Percentiles rank a stretch among this genome's conserved stretches.
Conservation (phyloP, 2,329 filamentous ascomycete genomes). For the Alternaria hordeiaustralica region DNA sequence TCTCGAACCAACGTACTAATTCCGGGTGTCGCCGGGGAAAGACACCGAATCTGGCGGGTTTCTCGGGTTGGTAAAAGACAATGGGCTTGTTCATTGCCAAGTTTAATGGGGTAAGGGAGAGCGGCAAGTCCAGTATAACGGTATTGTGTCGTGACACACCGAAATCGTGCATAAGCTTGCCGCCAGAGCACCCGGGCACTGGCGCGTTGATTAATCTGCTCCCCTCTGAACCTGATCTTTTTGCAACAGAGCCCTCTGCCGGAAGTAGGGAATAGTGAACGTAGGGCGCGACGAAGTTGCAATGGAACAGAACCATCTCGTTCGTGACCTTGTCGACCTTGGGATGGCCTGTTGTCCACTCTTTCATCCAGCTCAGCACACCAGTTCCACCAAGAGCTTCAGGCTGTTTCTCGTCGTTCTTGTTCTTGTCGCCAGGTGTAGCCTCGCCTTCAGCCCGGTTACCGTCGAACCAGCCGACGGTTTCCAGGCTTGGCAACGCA, state of each 20-base stretch:
- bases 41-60: slow-evolving; percentile 68
- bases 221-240: not conserved
- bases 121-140: slow-evolving; percentile 72
- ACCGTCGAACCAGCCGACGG: slow-evolving; percentile 74
- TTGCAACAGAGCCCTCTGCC: slow-evolving; percentile 17
- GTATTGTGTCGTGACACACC: slow-evolving; percentile 69
- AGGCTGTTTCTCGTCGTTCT: slow-evolving; percentile 12
- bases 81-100: slow-evolving; percentile 62
- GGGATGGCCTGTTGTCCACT: slow-evolving; percentile 75
- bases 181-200: slow-evolving; percentile 66
- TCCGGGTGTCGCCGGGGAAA: slow-evolving; percentile 68
- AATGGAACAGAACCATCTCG: slow-evolving; percentile 72
- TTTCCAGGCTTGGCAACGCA: slow-evolving; percentile 68
- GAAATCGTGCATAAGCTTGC: slow-evolving; percentile 81
- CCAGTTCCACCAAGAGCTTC: slow-evolving; percentile 62
- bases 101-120: slow-evolving; percentile 70
- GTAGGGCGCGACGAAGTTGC: slow-evolving; percentile 69
- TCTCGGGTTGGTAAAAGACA: slow-evolving; percentile 65
- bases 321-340: slow-evolving; percentile 69
- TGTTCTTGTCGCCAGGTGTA: slow-evolving; percentile 29
- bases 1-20: slow-evolving; percentile 70
- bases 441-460: slow-evolving; percentile 60
- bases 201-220: slow-evolving; percentile 57
- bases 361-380: slow-evolving; percentile 66
- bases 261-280: slow-evolving; percentile 70